Percentiles rank a stretch among this genome's conserved stretches.
These are phyloP conservation scores for Stellera chamaejasme DNA, from an alignment of 345 rosid genomes.

Conservation along the genomic window DNA sequence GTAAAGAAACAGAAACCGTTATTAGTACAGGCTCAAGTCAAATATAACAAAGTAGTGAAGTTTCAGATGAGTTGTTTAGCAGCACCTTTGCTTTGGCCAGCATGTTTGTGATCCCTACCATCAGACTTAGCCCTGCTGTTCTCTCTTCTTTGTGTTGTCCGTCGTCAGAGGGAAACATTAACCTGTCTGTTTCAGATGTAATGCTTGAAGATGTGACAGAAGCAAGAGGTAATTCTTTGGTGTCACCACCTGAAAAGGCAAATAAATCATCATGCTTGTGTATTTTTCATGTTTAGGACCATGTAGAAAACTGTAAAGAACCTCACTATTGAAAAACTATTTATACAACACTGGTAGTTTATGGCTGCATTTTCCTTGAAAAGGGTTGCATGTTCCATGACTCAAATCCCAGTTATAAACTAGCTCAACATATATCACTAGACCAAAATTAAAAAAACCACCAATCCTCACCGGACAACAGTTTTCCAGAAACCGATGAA, in stretches of 20 bases:
- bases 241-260: slow-evolving; percentile 49
- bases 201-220: slow-evolving; percentile 43
- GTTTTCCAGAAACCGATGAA: too few species aligned
- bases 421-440: too few species aligned
- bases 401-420: too few species aligned
- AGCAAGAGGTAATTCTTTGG: slow-evolving; percentile 53
- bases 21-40: slow-evolving; percentile 11
- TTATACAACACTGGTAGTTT: too few species aligned
- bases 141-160: slow-evolving; percentile 54
- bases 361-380: too few species aligned
- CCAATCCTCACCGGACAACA: too few species aligned
- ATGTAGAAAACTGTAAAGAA: not conserved
- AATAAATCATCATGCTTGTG: not conserved
- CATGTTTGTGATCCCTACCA: slow-evolving; percentile 39
- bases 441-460: too few species aligned
- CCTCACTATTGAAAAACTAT: not conserved
- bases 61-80: not conserved
- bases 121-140: slow-evolving; percentile 46
- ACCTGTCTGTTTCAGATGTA: slow-evolving; percentile 63
- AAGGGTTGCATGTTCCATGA: too few species aligned
- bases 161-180: slow-evolving; percentile 45
- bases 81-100: slow-evolving; percentile 76
- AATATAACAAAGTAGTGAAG: not conserved
- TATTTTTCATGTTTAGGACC: not conserved
- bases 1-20: not conserved